Conservation (phyloP, 179 eudicot genomes). For the Amaranthus tricolor region DNA sequence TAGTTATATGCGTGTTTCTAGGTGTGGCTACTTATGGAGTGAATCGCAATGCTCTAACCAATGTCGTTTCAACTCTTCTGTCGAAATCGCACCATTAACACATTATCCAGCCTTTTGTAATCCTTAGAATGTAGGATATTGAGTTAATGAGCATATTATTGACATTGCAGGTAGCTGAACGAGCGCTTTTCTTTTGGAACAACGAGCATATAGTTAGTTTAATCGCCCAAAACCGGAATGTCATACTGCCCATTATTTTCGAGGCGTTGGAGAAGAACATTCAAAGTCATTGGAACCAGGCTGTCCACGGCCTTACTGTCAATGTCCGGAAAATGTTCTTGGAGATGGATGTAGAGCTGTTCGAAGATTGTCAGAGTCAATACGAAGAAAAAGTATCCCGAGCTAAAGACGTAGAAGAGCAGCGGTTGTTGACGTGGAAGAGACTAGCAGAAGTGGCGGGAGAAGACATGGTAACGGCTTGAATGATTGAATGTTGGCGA, state of each 20-base stretch:
- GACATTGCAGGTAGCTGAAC: slow-evolving; percentile 50
- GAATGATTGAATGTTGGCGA: slow-evolving; percentile 11
- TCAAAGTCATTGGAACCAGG: slow-evolving; percentile 61
- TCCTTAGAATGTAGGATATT: no score
- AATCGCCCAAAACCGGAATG: slow-evolving; percentile 54
- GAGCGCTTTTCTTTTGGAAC: slow-evolving; percentile 65
- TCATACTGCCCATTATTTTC: slow-evolving; percentile 58
- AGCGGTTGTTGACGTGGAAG: slow-evolving; percentile 47
- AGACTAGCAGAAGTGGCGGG: slow-evolving; percentile 52
- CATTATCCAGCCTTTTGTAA: no score
- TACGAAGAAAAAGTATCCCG: slow-evolving; percentile 44
- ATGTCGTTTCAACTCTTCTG: no score
- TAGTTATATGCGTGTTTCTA: no score
- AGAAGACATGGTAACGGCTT: slow-evolving; percentile 39
- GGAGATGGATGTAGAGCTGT: slow-evolving; percentile 57
- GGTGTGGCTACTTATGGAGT: no score
- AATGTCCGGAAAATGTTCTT: slow-evolving; percentile 60
- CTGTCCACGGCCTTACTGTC: slow-evolving; percentile 58
- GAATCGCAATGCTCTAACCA: no score
- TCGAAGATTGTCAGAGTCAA: slow-evolving; percentile 53
- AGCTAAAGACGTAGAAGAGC: slow-evolving; percentile 43
- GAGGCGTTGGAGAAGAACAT: slow-evolving; percentile 62
- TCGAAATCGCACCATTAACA: no score
- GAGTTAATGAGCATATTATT: background rate
- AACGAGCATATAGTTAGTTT: slow-evolving; percentile 57